phyloP scores from a whole-genome alignment of 495 filamentous ascomycete genomes.

The Penicillium flavigenum region DNA sequence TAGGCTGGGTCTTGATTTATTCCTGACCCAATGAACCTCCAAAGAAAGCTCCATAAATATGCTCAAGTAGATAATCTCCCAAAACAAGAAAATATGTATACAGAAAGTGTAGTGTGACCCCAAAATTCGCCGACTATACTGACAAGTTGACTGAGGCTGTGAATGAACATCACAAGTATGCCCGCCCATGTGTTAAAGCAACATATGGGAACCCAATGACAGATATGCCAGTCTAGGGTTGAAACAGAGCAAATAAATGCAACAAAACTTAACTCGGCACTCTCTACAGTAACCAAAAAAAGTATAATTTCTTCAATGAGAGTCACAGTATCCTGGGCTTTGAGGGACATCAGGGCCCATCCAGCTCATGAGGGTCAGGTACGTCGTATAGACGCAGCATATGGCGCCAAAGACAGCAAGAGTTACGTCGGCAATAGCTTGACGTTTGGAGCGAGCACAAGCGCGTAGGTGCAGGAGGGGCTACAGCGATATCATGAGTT shows the following conservation, averaged over 20 bases:
- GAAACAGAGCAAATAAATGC: slow-evolving; percentile 10
- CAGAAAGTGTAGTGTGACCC: slow-evolving; percentile 10
- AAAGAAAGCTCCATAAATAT: background rate
- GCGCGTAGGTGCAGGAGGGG: slow-evolving; percentile 84
- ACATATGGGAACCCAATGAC: slow-evolving; percentile 10
- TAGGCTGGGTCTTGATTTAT: background rate
- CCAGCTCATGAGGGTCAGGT: slow-evolving; percentile 83
- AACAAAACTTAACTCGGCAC: slow-evolving; percentile 2
- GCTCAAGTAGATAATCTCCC: slow-evolving; percentile 3
- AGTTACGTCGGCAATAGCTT: slow-evolving; percentile 66
- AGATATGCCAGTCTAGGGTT: slow-evolving; percentile 23
- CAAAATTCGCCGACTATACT: slow-evolving; percentile 9
- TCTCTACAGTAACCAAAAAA: slow-evolving; percentile 7
- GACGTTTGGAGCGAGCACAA: slow-evolving; percentile 62
- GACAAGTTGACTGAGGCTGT: slow-evolving; percentile 12
- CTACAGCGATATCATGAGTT: slow-evolving; percentile 41
- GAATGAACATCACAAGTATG: slow-evolving; percentile 11
- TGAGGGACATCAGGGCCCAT: slow-evolving; percentile 42
- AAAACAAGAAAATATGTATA: slow-evolving; percentile 18
- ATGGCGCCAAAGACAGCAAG: slow-evolving; percentile 79
- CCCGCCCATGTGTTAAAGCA: slow-evolving; percentile 16
- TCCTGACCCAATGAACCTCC: background rate
- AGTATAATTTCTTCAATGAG: slow-evolving; percentile 21
- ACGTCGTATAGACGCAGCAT: slow-evolving; percentile 88
- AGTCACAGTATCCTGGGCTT: slow-evolving; percentile 62